Evolutionary conservation across 140 eudicot genomes (phyloP).

Genomic region (Anethum foeniculum): DNA sequence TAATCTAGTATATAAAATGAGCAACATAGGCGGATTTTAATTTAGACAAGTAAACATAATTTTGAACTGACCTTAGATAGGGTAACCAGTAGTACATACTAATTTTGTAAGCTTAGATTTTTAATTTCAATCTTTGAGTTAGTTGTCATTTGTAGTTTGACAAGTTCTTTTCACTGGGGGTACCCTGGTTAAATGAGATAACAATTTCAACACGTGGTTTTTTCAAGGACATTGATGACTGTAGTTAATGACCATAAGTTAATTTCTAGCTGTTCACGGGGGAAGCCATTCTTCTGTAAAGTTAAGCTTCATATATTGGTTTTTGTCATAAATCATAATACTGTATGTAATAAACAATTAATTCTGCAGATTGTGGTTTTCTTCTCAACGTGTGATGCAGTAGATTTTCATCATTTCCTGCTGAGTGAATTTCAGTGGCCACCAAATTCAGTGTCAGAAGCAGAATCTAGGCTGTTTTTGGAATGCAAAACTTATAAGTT

Average conservation of each 20-base stretch:
- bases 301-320: neutral
- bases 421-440: slow-evolving; percentile 51
- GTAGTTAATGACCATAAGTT: neutral
- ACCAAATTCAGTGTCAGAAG: slow-evolving; percentile 30
- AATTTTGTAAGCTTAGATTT: neutral
- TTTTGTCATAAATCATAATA: neutral
- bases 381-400: slow-evolving; percentile 93
- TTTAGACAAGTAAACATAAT: neutral
- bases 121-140: neutral
- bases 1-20: neutral
- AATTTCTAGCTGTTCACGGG: neutral
- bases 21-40: neutral
- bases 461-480: slow-evolving; percentile 42
- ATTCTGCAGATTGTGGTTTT: slow-evolving; percentile 81
- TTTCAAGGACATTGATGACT: neutral
- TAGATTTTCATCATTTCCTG: slow-evolving; percentile 77
- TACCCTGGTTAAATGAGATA: neutral
- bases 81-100: neutral
- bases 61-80: neutral
- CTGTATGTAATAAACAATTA: neutral
- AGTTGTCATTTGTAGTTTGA: neutral
- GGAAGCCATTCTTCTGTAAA: neutral
- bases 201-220: neutral
- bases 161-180: neutral
- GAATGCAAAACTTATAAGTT: slow-evolving; percentile 59